Evolutionary conservation across 345 rosid genomes (phyloP).

Genomic region (Reutealis trisperma): DNA sequence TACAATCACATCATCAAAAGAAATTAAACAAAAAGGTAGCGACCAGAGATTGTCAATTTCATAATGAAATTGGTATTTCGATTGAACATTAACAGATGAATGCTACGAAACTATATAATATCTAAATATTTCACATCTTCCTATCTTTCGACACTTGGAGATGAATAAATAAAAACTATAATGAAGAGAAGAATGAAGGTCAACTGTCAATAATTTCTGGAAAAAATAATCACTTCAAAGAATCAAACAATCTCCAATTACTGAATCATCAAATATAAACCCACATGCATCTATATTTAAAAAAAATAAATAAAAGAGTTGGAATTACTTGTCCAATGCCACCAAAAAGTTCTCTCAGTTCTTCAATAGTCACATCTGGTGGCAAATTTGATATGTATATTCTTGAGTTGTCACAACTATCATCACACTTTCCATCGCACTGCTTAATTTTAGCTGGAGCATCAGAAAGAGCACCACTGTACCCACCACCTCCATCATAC

Average conservation of each 20-base stretch:
- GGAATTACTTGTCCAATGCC: constrained; percentile 94
- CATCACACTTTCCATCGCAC: constrained; percentile 81
- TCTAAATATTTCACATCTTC: neutral
- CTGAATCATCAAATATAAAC: neutral
- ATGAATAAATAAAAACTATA: neutral
- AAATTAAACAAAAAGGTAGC: neutral
- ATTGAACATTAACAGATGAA: neutral
- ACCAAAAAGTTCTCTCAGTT: constrained; percentile 87
- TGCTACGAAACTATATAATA: neutral
- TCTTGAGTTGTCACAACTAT: constrained; percentile 86
- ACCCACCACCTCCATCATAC: constrained; percentile 51
- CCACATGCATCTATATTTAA: neutral
- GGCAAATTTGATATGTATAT: constrained; percentile 97
- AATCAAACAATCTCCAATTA: neutral
- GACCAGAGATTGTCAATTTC: neutral
- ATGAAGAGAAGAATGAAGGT: neutral
- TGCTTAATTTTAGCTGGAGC: constrained; percentile 65
- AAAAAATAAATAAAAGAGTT: constrained; percentile 21
- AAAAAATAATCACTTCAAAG: too few relatives aligned
- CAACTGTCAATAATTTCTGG: neutral
- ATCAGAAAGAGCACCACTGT: constrained; percentile 47
- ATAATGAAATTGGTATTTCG: neutral
- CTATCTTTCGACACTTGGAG: neutral
- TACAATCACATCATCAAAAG: neutral
- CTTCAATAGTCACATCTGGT: constrained; percentile 82